Base-by-base conservation (phyloP, 139 green algal species). In the Raphidocelis subcapitata region DNA sequence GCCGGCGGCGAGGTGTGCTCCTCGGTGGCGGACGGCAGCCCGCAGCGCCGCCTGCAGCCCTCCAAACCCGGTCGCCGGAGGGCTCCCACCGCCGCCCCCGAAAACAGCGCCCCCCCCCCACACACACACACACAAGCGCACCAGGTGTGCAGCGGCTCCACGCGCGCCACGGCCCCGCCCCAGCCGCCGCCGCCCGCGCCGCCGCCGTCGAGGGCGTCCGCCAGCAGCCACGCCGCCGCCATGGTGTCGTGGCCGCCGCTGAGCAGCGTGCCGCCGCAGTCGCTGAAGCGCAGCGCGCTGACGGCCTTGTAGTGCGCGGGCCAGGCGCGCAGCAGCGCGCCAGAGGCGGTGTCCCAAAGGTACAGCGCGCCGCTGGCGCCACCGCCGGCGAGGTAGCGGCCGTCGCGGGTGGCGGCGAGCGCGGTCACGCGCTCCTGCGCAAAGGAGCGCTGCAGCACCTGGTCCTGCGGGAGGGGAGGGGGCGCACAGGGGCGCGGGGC, bases 221-320 rank as follows among this genome's bases (percentile, higher is more conserved):
- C 66, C 29, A 98, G 65, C 46, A 91, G 68, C 94, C 94, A 98
- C 8, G 82, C 81, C 56, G 78, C 73, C 16, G 94, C 85, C 29
- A 94, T 52, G 0, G 85, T 89, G 77, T 98, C 94, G 54, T 97
- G 89, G 1, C 85, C 85, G 3, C 83, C 92, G 44, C 80, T 93
- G 14, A 98, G 24, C 57, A 98, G 74, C 61, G 94, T 31, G 5
- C 57, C 46, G n/a, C 90, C 89, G 54, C 73, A 65, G 20, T 91
- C 79, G 4, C 69, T 79, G 65, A 97, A 95, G 0, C 80, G 71
- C 29, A 98, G 80, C 26, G 60, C 74, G 3, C 85, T 89, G 14
- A 94, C 84, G 24, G 83, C 80, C 83, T 94, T 94, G 86, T 97
- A 98, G 81, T 98, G 94, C 1, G 86, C 90, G 10, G 85, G 67